phyloP scores from a whole-genome alignment of 2,329 filamentous ascomycete genomes.

The Pyrenophora teres region DNA sequence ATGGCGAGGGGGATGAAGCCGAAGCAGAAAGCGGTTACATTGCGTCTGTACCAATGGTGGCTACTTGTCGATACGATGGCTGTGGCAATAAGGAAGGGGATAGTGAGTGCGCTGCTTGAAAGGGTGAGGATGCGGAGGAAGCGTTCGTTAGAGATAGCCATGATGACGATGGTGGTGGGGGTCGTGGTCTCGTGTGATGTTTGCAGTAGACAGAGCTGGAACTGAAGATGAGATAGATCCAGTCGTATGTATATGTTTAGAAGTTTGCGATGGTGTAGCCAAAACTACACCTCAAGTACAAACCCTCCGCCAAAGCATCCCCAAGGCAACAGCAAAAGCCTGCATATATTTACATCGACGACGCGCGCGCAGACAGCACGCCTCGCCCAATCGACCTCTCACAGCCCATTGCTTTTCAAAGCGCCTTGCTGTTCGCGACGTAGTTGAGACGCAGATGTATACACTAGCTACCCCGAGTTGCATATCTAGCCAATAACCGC shows the following conservation, averaged over 20 bases:
- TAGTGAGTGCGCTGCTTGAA: slow-evolving; percentile 12
- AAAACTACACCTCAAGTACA: too few relatives aligned
- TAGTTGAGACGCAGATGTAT: neutral
- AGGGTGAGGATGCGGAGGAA: slow-evolving; percentile 15
- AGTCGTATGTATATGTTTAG: too few relatives aligned
- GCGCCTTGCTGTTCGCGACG: neutral
- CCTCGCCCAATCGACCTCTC: neutral
- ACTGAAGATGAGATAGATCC: too few relatives aligned
- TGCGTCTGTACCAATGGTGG: slow-evolving; percentile 1
- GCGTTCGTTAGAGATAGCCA: slow-evolving; percentile 13
- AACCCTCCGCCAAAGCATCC: neutral
- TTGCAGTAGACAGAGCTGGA: too few relatives aligned
- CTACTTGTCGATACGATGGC: slow-evolving; percentile 12
- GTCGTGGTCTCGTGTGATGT: neutral
- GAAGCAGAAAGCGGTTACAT: slow-evolving; percentile 17
- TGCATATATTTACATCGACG: neutral
- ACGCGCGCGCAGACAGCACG: slow-evolving; percentile 13
- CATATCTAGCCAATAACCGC: neutral
- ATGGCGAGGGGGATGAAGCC: slow-evolving; percentile 22
- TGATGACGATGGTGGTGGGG: neutral
- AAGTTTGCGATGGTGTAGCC: too few relatives aligned
- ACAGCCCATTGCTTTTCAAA: neutral
- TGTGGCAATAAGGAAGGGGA: slow-evolving; percentile 18
- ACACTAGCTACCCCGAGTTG: neutral
- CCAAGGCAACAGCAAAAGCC: slow-evolving; percentile 19